Evolutionary conservation across 805 yeast species (phyloP).

Genomic region (Saccharomycopsis babjevae): DNA sequence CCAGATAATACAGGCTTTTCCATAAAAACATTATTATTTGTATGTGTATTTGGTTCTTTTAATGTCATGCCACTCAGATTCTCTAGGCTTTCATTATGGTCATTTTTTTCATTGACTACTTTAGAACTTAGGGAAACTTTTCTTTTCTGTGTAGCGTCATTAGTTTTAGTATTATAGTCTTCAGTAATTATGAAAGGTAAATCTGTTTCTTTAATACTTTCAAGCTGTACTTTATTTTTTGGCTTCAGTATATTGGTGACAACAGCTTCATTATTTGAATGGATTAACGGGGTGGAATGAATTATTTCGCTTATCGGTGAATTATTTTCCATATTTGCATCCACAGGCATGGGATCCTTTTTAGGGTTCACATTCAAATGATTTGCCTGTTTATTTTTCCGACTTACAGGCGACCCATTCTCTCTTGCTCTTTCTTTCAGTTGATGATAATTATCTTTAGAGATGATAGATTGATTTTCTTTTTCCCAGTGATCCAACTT

Average conservation of each 20-base stretch:
- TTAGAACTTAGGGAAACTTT: slow-evolving; percentile 10
- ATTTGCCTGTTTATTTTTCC: neutral
- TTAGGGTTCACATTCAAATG: neutral
- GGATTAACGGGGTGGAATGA: slow-evolving; percentile 5
- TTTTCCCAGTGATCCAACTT: slow-evolving; percentile 15
- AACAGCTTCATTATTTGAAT: neutral
- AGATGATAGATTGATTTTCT: neutral
- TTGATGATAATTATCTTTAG: neutral
- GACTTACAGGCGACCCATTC: neutral
- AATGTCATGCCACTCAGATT: neutral
- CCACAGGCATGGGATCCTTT: neutral
- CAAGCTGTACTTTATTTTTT: neutral
- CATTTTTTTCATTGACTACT: neutral
- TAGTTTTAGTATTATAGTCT: neutral
- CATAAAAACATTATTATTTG: neutral
- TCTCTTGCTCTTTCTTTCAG: neutral
- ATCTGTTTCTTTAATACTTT: slow-evolving; percentile 4
- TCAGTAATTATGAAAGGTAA: neutral
- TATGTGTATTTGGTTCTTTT: neutral
- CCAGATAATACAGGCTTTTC: neutral
- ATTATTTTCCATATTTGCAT: neutral
- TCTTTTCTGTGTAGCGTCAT: slow-evolving; percentile 2
- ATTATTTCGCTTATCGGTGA: neutral
- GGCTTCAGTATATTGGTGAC: neutral
- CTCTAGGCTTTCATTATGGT: neutral